Conservation (phyloP, 169 alveolate genomes). For the Eimeria maxima region DNA sequence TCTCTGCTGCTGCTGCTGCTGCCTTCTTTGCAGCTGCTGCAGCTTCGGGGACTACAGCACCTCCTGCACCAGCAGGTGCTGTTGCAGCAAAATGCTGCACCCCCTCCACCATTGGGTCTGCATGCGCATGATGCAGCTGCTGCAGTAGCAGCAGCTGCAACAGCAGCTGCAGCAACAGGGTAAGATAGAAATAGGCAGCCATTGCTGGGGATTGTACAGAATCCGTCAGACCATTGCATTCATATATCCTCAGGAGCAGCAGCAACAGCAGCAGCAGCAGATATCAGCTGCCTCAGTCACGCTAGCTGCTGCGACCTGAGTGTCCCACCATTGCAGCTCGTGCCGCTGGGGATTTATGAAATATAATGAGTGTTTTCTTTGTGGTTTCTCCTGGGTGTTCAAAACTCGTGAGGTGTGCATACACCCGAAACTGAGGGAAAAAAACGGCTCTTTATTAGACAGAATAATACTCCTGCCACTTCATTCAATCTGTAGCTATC, state of each 20-base stretch:
- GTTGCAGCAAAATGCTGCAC: slow-evolving; percentile 2
- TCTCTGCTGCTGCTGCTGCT: slow-evolving; percentile 28
- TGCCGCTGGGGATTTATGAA: background rate
- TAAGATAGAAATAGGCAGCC: background rate
- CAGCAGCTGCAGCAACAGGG: slow-evolving; percentile 49
- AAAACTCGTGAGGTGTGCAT: background rate
- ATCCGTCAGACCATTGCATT: background rate
- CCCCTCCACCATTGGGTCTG: background rate
- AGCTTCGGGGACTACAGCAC: background rate
- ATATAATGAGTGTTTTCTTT: background rate
- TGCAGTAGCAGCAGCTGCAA: slow-evolving; percentile 8
- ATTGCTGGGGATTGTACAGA: slow-evolving; percentile 17
- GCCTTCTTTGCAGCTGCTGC: background rate
- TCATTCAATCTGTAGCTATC: background rate
- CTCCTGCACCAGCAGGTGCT: background rate
- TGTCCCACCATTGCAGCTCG: slow-evolving; percentile 39
- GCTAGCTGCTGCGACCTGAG: slow-evolving; percentile 18
- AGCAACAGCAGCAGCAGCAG: slow-evolving; percentile 53
- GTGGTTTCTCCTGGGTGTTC: background rate
- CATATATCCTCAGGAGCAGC: background rate
- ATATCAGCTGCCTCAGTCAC: slow-evolving; percentile 1
- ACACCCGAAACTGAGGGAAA: background rate
- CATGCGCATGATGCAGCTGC: background rate
- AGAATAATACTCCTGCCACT: background rate
- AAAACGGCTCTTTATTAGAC: background rate